Evolutionary conservation across 2,329 filamentous ascomycete species (phyloP).

Genomic region (Anthostomella pinea): DNA sequence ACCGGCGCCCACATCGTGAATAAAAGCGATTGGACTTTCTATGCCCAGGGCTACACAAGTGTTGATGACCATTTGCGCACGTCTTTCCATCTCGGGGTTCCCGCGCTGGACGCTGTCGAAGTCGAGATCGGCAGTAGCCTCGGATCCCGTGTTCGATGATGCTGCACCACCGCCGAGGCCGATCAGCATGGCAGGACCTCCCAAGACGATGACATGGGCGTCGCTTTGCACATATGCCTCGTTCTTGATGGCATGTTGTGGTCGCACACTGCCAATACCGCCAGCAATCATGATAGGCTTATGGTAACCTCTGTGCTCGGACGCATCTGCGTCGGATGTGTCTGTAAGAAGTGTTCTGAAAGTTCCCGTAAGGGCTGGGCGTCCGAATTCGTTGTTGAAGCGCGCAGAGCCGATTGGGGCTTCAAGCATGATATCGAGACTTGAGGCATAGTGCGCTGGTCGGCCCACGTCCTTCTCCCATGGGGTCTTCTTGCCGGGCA

Average conservation of each 20-base stretch:
- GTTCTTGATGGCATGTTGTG: conserved; percentile 86
- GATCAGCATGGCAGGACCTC: conserved; percentile 96
- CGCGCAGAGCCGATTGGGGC: conserved; percentile 91
- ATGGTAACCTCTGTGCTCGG: conserved; percentile 85
- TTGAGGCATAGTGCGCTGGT: conserved; percentile 88
- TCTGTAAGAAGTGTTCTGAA: conserved; percentile 82
- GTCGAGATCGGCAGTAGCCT: conserved; percentile 87
- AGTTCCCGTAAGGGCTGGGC: conserved; percentile 82
- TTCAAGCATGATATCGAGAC: conserved; percentile 95
- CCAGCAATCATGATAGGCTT: conserved; percentile 89
- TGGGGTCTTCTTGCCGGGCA: conserved; percentile 76
- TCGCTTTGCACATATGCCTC: conserved; percentile 75
- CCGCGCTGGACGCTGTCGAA: conserved; percentile 97
- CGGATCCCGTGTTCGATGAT: conserved; percentile 83
- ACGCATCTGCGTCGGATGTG: conserved; percentile 36
- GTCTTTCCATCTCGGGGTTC: conserved; percentile 92
- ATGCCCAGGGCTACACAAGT: conserved; percentile 81
- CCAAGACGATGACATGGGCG: conserved; percentile 84
- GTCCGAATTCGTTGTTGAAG: conserved; percentile 95
- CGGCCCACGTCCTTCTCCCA: conserved; percentile 93
- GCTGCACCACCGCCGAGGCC: conserved; percentile 93
- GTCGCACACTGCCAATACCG: conserved; percentile 87
- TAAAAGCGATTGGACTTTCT: conserved; percentile 89
- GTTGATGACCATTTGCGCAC: conserved; percentile 98
- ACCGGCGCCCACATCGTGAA: conserved; percentile 95